Conservation (phyloP, 805 yeast genomes). For the Pichia phayaonensis region DNA sequence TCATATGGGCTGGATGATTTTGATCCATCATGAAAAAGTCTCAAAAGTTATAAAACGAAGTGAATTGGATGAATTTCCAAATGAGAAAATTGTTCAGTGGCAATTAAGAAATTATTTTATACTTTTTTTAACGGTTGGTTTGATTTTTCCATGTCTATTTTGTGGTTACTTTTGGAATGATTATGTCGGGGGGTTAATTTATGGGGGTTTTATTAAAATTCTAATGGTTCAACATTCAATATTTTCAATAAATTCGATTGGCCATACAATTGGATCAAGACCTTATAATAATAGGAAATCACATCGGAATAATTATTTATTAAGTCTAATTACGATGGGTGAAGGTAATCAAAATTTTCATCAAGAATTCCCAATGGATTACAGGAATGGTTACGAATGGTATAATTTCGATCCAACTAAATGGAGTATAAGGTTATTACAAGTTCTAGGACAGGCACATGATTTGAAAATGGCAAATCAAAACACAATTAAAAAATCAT, state of each 20-base stretch:
- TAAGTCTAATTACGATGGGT: constrained; percentile 69
- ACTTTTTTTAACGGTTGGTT: constrained; percentile 37
- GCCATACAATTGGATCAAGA: constrained; percentile 70
- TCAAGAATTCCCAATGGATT: constrained; percentile 92
- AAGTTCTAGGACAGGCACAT: constrained; percentile 49
- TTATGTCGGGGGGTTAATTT: constrained; percentile 66
- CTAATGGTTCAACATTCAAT: constrained; percentile 72
- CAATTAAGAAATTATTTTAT: constrained; percentile 66
- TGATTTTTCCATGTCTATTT: constrained; percentile 57
- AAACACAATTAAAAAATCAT: constrained; percentile 60
- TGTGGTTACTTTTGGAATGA: constrained; percentile 68
- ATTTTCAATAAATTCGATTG: constrained; percentile 71
- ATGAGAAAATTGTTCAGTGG: constrained; percentile 48
- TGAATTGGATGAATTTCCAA: constrained; percentile 56
- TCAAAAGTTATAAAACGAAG: constrained; percentile 32
- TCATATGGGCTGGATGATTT: constrained; percentile 83
- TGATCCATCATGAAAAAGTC: constrained; percentile 55
- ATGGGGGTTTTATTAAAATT: constrained; percentile 70
- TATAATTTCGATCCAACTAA: constrained; percentile 85
- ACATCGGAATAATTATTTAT: constrained; percentile 58
- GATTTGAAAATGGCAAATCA: constrained; percentile 49
- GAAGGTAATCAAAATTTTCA: constrained; percentile 92
- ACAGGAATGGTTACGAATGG: constrained; percentile 64
- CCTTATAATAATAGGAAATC: constrained; percentile 71
- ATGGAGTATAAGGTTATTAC: constrained; percentile 52